A percentile compares a stretch with the other conserved stretches of the same genome.
These are phyloP conservation scores for Galerina sulciceps DNA, from an alignment of 768 basidiomycete species.

Conservation along the genomic window DNA sequence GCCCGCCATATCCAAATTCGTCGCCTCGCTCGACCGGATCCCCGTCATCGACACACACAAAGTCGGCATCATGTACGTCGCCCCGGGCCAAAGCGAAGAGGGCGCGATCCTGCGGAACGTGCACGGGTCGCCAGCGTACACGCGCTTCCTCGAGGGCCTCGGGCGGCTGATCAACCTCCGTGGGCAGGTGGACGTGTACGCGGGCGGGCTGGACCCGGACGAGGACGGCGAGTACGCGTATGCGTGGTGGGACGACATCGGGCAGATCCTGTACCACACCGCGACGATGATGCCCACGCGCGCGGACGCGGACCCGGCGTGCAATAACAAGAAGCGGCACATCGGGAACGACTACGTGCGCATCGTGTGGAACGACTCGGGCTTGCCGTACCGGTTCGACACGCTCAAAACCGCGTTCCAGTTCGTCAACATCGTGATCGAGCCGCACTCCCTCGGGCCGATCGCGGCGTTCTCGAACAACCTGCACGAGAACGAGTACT, in stretches of 20 bases:
- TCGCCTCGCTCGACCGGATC: conserved; percentile 75
- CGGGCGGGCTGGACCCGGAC: conserved; percentile 88
- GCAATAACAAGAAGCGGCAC: conserved; percentile 89
- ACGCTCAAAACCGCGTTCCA: conserved; percentile 94
- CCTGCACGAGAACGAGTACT: conserved; percentile 90
- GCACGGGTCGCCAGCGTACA: conserved; percentile 94
- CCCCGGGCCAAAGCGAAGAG: conserved; percentile 86
- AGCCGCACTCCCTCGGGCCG: conserved; percentile 86
- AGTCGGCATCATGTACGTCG: conserved; percentile 95
- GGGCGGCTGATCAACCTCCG: conserved; percentile 87
- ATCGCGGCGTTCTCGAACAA: conserved; percentile 87
- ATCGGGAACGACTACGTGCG: conserved; percentile 97
- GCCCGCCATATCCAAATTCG: conserved; percentile 57
- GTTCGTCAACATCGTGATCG: conserved; percentile 96
- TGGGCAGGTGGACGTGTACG: conserved; percentile 90
- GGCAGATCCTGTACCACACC: conserved; percentile 93
- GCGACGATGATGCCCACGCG: conserved; percentile 96
- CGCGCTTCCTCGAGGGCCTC: conserved; percentile 88
- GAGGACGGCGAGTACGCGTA: conserved; percentile 97
- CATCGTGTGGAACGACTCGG: conserved; percentile 98
- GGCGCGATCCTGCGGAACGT: conserved; percentile 86
- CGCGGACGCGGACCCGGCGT: conserved; percentile 65
- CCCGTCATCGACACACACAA: conserved; percentile 98
- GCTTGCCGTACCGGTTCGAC: conserved; percentile 86
- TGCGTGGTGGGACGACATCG: conserved; percentile 99